phyloP scores from a whole-genome alignment of 2,329 filamentous ascomycete species.

The Septoria linicola region DNA sequence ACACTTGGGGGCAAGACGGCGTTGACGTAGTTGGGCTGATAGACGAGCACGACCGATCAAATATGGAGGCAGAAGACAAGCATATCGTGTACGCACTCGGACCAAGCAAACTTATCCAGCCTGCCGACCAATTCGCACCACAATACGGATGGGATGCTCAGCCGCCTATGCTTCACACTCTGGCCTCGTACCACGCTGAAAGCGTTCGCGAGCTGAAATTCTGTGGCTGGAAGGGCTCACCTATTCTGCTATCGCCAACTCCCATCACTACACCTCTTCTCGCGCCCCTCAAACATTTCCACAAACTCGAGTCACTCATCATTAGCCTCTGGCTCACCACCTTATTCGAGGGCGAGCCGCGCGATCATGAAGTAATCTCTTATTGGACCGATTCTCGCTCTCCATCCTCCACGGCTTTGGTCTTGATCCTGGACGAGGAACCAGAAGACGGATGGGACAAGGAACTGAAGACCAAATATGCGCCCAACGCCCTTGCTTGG shows the following conservation, averaged over 20 bases:
- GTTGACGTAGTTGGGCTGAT: conserved; percentile 31
- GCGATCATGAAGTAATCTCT: conserved; percentile 46
- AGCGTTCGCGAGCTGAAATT: conserved; percentile 49
- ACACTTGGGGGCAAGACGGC: conserved; percentile 46
- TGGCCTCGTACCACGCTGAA: conserved; percentile 43
- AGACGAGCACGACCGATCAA: conserved; percentile 24
- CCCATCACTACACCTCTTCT: conserved; percentile 43
- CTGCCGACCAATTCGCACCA: conserved; percentile 31
- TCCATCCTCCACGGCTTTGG: conserved; percentile 41
- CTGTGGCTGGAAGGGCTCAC: conserved; percentile 48
- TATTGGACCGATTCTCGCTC: conserved; percentile 47
- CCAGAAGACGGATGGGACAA: conserved; percentile 44
- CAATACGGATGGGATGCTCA: conserved; percentile 44
- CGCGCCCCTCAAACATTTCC: conserved; percentile 43
- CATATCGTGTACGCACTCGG: conserved; percentile 31
- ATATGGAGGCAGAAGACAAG: conserved; percentile 37
- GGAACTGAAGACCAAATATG: conserved; percentile 42
- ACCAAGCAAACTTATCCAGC: conserved; percentile 20
- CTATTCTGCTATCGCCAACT: conserved; percentile 42
- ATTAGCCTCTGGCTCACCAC: conserved; percentile 47
- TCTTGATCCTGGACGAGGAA: conserved; percentile 33
- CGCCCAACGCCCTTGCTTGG: conserved; percentile 43
- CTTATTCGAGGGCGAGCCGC: conserved; percentile 38
- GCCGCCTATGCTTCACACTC: conserved; percentile 44
- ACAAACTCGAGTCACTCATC: conserved; percentile 44